Evolutionary conservation across 2,329 filamentous ascomycete species (phyloP), one percentile per base, ranked within the genome.

Genomic region (Colletotrichum noveboracense): DNA sequence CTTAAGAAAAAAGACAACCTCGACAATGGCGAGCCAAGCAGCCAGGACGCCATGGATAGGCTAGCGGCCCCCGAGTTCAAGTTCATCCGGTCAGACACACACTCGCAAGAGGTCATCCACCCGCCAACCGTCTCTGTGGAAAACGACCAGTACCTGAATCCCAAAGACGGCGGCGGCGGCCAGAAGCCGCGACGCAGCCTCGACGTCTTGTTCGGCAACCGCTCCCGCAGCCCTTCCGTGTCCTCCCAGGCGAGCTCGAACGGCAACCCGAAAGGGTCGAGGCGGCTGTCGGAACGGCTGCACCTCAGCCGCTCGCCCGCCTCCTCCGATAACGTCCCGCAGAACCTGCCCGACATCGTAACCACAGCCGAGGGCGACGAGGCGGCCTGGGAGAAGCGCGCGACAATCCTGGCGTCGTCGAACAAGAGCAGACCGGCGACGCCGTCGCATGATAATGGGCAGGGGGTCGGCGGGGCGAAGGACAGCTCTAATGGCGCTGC

Each of bases 331-430:
- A 93, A 95, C 83, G 90, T 98, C 48, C 96, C 97, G 3, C 85
- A 90, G 69, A 91, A 98, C 85, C 89, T 98, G 68, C 96, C 96
- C 26, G 93, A 93, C 77, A 95, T 98, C 73, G 86, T 89, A 65
- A 83, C 86, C 78, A 83, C 83, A 77, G 83, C 86, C 78, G 82
- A 85, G 77, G 85, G 87, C 80, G 83, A 87, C 38, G 94, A 97
- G 87, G 91, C 92, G 75, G 43, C 91, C 85, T 99, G 97, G 97
- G 97, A 98, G 89, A 93, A 94, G 87, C 90, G 96, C 76, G 97
- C 97, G 32, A 98, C 96, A n/a, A 91, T 97, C 75, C 88, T 98
- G 78, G 96, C 95, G 36, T 91, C 91, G 79, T 89, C 90, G 79
- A 92, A 90, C 79, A 88, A 90, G 78, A 87, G 85, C 78, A 84